Base-by-base conservation (phyloP, 2,329 filamentous ascomycete genomes). In the Laburnicola sp. region DNA sequence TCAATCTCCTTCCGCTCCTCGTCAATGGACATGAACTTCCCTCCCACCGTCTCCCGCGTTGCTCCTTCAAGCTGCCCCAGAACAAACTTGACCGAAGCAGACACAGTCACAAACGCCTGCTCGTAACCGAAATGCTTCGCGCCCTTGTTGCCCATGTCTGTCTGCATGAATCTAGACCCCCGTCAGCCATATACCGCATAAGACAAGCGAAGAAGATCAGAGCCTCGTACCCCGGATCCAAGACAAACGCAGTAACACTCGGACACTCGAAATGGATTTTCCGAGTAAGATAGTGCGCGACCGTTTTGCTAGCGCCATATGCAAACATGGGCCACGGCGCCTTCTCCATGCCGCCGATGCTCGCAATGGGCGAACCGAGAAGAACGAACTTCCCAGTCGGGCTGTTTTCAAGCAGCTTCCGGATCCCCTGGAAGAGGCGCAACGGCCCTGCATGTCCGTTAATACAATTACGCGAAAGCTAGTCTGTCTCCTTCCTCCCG, bases 341-440 rank as follows among this genome's bases (percentile, higher is more conserved):
- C 26, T 45, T 36, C 32, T 45, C 43, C 43, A 45, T 45, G 16
- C 31, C 31, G 4, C 21, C 21, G n/a, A 45, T 45, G 43, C 43
- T 45, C 6, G 43, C 43, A 16, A 45, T 45, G 6, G 43, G 43
- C 2, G 31, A 37, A 8, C 43, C 43, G n/a, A 45, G 25, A 4
- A 45, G 43, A 22, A 45, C 31, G 28, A 36, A 45, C 4, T 42
- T 42, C 27, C 26, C 27, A 4, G 25, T 7, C n/a, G 31, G 4
- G 27, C 31, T 16, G 6, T 21, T 43, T 8, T 43, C 40, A 11
- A 43, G 40, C 3, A 43, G 31, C 10, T 30, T 22, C 8, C 31
- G 11, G 8, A 32, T n/a, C 21, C 11, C 40, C n/a, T 43, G 40
- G 11, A 43, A 43, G n/a, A 43, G 10, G 2, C 40, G 40, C 27